Evolutionary conservation across 805 yeast genomes (phyloP).

Genomic region (Candida boidinii): DNA sequence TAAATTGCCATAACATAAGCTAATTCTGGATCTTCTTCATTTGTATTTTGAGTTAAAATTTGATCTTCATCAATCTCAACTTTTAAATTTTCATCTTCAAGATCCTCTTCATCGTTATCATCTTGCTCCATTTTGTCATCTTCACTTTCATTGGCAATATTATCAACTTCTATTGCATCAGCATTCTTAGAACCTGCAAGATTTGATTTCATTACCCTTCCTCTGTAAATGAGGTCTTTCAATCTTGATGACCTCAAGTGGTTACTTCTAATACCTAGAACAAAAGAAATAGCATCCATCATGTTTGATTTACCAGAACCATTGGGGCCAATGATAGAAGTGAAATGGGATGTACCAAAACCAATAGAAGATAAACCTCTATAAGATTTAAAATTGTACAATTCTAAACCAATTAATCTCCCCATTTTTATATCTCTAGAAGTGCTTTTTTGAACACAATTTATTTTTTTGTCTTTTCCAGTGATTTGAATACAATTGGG

Average conservation of each 20-base stretch:
- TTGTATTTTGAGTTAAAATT: not conserved
- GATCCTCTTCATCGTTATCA: conserved; percentile 13
- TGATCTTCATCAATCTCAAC: conserved; percentile 5
- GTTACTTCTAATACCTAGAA: conserved; percentile 70
- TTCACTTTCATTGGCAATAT: conserved; percentile 13
- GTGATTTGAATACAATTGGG: no score
- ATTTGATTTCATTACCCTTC: conserved; percentile 41
- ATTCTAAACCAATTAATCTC: conserved; percentile 65
- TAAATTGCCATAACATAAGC: conserved; percentile 80
- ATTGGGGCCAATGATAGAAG: conserved; percentile 95
- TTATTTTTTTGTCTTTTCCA: no score
- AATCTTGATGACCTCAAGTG: conserved; percentile 69
- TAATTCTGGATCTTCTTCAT: conserved; percentile 29
- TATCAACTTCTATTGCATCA: conserved; percentile 15
- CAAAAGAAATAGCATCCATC: conserved; percentile 91
- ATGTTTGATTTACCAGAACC: conserved; percentile 98
- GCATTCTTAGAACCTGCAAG: conserved; percentile 15
- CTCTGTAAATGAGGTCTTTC: conserved; percentile 77
- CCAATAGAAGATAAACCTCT: conserved; percentile 68
- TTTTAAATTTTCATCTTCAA: conserved; percentile 10
- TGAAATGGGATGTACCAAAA: conserved; percentile 75
- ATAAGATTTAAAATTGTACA: conserved; percentile 87
- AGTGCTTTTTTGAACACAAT: no score
- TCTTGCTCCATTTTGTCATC: conserved; percentile 15
- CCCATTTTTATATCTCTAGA: conserved; percentile 59